A percentile compares a stretch with the other conserved stretches of the same genome.
Conservation (phyloP, 805 yeast species). For the Metschnikowia colocasiae region DNA sequence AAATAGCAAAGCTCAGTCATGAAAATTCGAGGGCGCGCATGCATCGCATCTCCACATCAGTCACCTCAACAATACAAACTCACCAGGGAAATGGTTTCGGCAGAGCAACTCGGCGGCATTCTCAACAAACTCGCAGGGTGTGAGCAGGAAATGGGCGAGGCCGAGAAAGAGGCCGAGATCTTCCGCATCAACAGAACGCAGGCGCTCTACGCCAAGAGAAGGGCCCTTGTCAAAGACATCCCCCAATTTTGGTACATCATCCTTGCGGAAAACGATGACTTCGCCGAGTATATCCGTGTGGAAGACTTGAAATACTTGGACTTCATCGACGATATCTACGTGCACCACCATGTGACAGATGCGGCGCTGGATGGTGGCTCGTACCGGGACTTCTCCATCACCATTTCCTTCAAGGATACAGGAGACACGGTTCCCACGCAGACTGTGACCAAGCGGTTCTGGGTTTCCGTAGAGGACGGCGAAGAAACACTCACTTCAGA, state of each 20-base stretch:
- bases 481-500: constrained; percentile 54
- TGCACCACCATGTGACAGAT: constrained; percentile 47
- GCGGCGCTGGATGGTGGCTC: constrained; percentile 25
- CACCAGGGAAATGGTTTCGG: neutral
- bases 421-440: constrained; percentile 49
- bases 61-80: neutral
- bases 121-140: constrained; percentile 49
- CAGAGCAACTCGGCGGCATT: constrained; percentile 23
- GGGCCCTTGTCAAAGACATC: constrained; percentile 47
- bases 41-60: constrained; percentile 1
- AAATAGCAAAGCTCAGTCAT: neutral
- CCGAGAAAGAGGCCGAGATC: constrained; percentile 59
- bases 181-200: constrained; percentile 51
- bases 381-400: constrained; percentile 57
- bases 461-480: constrained; percentile 46
- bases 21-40: neutral
- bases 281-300: constrained; percentile 71
- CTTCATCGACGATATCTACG: constrained; percentile 56
- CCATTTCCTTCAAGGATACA: constrained; percentile 47
- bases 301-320: constrained; percentile 79
- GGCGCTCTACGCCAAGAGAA: constrained; percentile 56
- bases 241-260: constrained; percentile 88
- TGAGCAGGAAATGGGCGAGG: constrained; percentile 55
- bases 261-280: constrained; percentile 77
- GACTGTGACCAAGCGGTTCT: constrained; percentile 57